Conservation (phyloP, 2,329 filamentous ascomycete species). For the Fusarium devonianum region DNA sequence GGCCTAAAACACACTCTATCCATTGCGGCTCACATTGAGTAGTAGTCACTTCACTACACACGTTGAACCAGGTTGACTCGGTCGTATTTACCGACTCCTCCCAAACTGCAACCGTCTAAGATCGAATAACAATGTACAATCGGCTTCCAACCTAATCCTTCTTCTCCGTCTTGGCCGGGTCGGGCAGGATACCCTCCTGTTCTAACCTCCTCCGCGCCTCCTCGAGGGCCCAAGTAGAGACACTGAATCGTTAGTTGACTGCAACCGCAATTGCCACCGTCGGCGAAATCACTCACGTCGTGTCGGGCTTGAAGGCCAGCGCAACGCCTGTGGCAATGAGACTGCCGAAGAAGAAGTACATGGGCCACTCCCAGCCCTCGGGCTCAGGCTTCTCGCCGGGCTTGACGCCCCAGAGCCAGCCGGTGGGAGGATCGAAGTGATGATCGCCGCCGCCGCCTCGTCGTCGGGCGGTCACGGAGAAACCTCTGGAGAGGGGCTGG, state of each 20-base stretch:
- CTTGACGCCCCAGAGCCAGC: slow-evolving; percentile 94
- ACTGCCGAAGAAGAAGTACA: slow-evolving; percentile 84
- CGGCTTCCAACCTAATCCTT: slow-evolving; percentile 52
- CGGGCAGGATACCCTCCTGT: slow-evolving; percentile 90
- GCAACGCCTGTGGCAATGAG: slow-evolving; percentile 77
- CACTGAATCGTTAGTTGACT: slow-evolving; percentile 64
- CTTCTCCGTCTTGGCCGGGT: slow-evolving; percentile 70
- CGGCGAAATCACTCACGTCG: slow-evolving; percentile 74
- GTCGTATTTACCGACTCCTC: no score
- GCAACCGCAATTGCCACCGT: slow-evolving; percentile 17
- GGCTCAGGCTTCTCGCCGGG: slow-evolving; percentile 95
- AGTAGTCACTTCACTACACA: no score
- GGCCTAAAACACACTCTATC: slow-evolving; percentile 28
- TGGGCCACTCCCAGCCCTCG: slow-evolving; percentile 93
- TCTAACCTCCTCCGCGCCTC: slow-evolving; percentile 95
- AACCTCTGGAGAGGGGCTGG: slow-evolving; percentile 48
- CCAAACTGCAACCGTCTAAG: no score
- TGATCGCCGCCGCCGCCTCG: slow-evolving; percentile 61
- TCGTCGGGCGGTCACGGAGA: slow-evolving; percentile 55
- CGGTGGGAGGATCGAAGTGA: slow-evolving; percentile 87
- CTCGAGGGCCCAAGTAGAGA: slow-evolving; percentile 99
- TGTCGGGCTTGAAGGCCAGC: slow-evolving; percentile 97
- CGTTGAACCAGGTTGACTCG: no score
- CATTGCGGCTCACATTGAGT: no score
- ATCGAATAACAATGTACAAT: slow-evolving; percentile 36